phyloP scores from a whole-genome alignment of 1,139 yeast genomes.

The Diutina rugosa region DNA sequence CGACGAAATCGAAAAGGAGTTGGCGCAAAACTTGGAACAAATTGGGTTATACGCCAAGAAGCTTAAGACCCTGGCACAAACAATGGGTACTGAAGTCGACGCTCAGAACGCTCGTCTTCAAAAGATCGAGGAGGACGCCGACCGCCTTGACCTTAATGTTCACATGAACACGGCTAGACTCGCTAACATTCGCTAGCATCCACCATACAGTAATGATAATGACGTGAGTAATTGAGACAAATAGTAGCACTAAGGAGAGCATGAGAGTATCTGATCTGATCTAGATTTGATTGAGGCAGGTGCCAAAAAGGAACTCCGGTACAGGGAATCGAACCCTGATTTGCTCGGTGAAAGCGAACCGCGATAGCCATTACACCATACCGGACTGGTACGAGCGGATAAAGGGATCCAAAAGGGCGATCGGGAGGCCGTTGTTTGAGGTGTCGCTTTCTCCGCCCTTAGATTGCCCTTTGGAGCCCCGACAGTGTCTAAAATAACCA shows the following conservation, averaged over 20 bases:
- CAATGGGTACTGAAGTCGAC: conserved; percentile 28
- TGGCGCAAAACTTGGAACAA: conserved; percentile 52
- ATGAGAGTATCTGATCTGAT: too few relatives aligned
- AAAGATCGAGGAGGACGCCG: conserved; percentile 43
- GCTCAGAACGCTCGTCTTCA: conserved; percentile 36
- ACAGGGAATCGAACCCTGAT: conserved; percentile 80
- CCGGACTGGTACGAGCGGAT: conserved; percentile 26
- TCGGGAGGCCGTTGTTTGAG: too few relatives aligned
- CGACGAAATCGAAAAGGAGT: conserved; percentile 56
- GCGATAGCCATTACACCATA: conserved; percentile 76
- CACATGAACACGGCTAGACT: conserved; percentile 35
- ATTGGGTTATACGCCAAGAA: conserved; percentile 32
- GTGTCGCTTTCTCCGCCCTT: too few relatives aligned
- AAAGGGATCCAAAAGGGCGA: too few relatives aligned
- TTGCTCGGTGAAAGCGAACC: conserved; percentile 76
- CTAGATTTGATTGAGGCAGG: too few relatives aligned
- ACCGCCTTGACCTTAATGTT: conserved; percentile 40
- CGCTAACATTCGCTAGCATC: conserved; percentile 21
- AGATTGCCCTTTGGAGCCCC: too few relatives aligned
- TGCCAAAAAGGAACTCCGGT: conserved; percentile 38
- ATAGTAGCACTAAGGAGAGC: too few relatives aligned
- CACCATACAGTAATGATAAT: not conserved
- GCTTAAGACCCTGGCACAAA: conserved; percentile 29
- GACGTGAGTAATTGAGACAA: not conserved
- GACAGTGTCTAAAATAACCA: too few relatives aligned